These are phyloP conservation scores for Gastrolobium villosum DNA, from an alignment of 306 rosid species.

Conservation along the genomic window DNA sequence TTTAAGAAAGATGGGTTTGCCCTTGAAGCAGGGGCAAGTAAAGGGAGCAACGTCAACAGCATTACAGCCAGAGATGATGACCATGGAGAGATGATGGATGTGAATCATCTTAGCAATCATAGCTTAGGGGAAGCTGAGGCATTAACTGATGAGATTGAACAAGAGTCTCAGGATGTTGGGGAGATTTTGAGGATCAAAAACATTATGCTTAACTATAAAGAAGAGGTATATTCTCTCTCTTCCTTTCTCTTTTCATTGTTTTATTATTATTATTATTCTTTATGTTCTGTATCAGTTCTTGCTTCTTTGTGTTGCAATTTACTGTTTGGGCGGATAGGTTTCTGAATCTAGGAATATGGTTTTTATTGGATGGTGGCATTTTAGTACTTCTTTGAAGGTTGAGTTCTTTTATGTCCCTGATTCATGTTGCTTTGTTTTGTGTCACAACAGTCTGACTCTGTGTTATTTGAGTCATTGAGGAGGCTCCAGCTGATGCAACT, in stretches of 20 bases:
- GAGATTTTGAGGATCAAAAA: constrained; percentile 88
- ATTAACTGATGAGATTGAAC: constrained; percentile 88
- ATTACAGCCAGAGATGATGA: constrained; percentile 53
- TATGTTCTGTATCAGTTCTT: constrained; percentile 22
- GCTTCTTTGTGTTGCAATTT: constrained; percentile 31
- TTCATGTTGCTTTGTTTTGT: constrained; percentile 46
- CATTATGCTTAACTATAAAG: constrained; percentile 53
- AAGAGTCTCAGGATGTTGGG: constrained; percentile 64
- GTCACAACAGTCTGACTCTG: constrained; percentile 76
- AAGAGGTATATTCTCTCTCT: constrained; percentile 55
- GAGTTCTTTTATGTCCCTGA: constrained; percentile 43
- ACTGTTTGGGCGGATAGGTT: constrained; percentile 4
- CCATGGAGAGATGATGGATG: constrained; percentile 57
- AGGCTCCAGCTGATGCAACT: constrained; percentile 84
- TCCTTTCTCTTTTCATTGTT: background rate
- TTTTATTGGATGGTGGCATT: constrained; percentile 27
- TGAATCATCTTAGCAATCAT: constrained; percentile 62
- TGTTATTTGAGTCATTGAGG: constrained; percentile 81
- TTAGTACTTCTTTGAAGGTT: constrained; percentile 30
- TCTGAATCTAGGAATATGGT: constrained; percentile 11
- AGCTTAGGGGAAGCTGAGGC: constrained; percentile 92
- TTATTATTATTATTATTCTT: background rate
- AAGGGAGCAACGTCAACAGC: no score
- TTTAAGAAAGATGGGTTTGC: constrained; percentile 46
- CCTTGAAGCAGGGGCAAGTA: no score